phyloP scores from a whole-genome alignment of 2,329 filamentous ascomycete species.

The Harringtonia aguacate region DNA sequence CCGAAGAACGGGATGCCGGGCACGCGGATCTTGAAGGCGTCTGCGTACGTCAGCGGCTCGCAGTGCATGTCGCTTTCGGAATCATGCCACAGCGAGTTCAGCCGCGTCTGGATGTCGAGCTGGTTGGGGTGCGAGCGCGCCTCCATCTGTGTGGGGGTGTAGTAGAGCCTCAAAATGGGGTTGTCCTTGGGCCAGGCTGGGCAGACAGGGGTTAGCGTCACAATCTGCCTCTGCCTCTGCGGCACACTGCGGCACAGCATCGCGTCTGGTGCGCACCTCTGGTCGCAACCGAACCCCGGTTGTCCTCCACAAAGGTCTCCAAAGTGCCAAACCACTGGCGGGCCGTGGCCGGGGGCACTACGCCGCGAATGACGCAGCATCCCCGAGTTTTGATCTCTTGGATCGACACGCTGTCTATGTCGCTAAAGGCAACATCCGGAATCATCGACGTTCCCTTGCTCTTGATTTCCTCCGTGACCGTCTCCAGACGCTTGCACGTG shows the following conservation, averaged over 20 bases:
- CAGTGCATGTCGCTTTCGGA: too few species aligned
- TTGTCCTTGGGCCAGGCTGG: not conserved
- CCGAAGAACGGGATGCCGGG: constrained; percentile 19
- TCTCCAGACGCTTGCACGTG: not conserved
- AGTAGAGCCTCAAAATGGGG: not conserved
- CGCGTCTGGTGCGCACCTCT: too few species aligned
- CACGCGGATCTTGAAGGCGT: not conserved
- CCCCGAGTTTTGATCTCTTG: not conserved
- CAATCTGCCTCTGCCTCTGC: too few species aligned
- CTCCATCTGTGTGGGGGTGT: not conserved
- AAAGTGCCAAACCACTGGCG: not conserved
- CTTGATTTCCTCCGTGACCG: not conserved
- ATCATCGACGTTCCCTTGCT: not conserved
- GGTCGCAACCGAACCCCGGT: constrained; percentile 11
- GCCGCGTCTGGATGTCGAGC: not conserved
- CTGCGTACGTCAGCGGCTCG: not conserved
- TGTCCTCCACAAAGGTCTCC: constrained; percentile 10
- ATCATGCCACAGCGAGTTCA: constrained; percentile 10
- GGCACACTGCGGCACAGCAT: too few species aligned
- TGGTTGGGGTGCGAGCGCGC: not conserved
- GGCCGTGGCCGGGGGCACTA: not conserved
- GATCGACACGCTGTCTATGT: not conserved
- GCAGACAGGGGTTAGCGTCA: too few species aligned
- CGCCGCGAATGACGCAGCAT: not conserved
- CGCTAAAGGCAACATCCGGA: not conserved